Evolutionary conservation across 495 filamentous ascomycete species (phyloP), one percentile per base, ranked within the genome.

Genomic region (Ascobolus immersus): DNA sequence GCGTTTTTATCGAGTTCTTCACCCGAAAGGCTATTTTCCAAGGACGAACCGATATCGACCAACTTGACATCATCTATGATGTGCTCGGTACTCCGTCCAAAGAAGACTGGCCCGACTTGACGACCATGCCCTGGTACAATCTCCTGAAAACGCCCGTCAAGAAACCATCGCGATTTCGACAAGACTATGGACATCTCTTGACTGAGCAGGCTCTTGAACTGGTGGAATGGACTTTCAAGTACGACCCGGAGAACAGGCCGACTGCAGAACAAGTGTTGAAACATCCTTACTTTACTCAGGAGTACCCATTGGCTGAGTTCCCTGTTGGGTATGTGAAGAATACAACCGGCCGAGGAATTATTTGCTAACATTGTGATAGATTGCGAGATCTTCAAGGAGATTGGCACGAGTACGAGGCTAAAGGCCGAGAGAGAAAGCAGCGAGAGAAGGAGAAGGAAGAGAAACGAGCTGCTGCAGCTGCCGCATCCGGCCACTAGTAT

Each of bases 361-460:
- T 6, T 31, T 35, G 23, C 49, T 59, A 52, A 58, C 17, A 19
- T 21, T 32, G n/a, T 7, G 17, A 17, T 35, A 89, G 78, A 44
- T 61, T 99, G 36, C 66, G 73, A 39, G 63, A 77, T 40, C 63
- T 94, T 15, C 66, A 81, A 47, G 89, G 89, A 25, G 89, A 99
- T 43, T 99, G 89, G 89, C 89, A 99, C 44, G 89, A 99, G 48
- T 92, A 93, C 48, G 89, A 99, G 58, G 89, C 77, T 15, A 99
- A 99, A 58, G 45, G 45, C 32, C 80, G 82, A 13, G 61, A 89
- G 11, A 68, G 89, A 25, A 84, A 82, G 42, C 82, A 90, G 50
- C 80, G 75, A 43, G 82, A 91, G 50, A 64, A 67, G 38, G 69
- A 77, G 32, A 69, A 70, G 49, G 81, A 92, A n/a, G n/a, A n/a